Percentiles rank a stretch among this genome's conserved stretches.
phyloP scores from a whole-genome alignment of 2,329 filamentous ascomycete species.

The Neofusicoccum parvum region DNA sequence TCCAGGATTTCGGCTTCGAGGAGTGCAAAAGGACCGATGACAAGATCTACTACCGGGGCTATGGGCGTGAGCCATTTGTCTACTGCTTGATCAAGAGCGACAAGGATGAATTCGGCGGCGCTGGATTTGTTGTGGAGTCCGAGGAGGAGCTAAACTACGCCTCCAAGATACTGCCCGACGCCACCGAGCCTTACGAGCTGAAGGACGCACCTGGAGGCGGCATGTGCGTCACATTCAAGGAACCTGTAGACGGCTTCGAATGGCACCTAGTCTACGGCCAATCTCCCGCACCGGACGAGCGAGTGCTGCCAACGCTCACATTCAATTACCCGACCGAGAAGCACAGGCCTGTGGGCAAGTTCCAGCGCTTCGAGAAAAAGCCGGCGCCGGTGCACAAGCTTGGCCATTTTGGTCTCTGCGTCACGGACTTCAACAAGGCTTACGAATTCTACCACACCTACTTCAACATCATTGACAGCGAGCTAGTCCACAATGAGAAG shows the following conservation, averaged over 20 bases:
- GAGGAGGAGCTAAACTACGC: conserved; percentile 56
- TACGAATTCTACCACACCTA: conserved; percentile 48
- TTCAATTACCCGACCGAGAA: conserved; percentile 54
- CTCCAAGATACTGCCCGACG: conserved; percentile 47
- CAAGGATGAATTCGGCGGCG: conserved; percentile 54
- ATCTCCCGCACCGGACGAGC: conserved; percentile 38
- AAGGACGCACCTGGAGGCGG: conserved; percentile 54
- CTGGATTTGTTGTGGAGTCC: conserved; percentile 57
- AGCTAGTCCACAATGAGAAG: conserved; percentile 35
- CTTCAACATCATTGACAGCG: conserved; percentile 52
- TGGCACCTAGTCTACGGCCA: conserved; percentile 60
- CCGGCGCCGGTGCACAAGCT: conserved; percentile 30
- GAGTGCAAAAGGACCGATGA: conserved; percentile 17
- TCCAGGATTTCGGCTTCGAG: conserved; percentile 26
- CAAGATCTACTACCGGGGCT: conserved; percentile 60
- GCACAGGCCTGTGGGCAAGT: conserved; percentile 48
- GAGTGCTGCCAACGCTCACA: conserved; percentile 47
- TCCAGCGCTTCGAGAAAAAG: conserved; percentile 45
- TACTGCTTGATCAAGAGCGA: conserved; percentile 50
- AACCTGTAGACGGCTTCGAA: conserved; percentile 51
- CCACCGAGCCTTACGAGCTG: conserved; percentile 51
- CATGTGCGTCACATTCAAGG: conserved; percentile 43
- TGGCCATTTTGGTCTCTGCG: conserved; percentile 51
- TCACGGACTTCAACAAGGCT: conserved; percentile 40
- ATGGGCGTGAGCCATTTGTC: conserved; percentile 60